Evolutionary conservation across 2,329 filamentous ascomycete genomes (phyloP), one percentile per base, ranked within the genome.

Genomic region (Penicillium sp.): DNA sequence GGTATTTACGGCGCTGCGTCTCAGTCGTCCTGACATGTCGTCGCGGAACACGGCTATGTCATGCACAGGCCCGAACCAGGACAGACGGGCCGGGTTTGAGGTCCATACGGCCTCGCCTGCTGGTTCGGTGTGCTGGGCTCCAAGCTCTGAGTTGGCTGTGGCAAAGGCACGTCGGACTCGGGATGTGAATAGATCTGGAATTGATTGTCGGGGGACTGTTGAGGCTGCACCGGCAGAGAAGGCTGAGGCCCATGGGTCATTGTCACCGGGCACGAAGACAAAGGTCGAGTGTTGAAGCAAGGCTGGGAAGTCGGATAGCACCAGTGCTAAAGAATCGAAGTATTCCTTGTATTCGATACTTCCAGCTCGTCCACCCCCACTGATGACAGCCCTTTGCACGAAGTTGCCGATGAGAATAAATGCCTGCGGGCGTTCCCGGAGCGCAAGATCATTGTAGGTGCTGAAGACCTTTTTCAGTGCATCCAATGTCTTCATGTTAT

Each of bases 261-360:
- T 96, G 75, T 97, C 93, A 29, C 94, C 94, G 0, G 94, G 94
- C 0, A 97, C 89, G 68, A 99, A 96, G 31, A 96, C 80, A 71
- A 97, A 96, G 0, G 90, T 93, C 5, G 90, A 88, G 24, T 84
- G 83, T 53, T 88, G 87, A 42, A 97, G 82, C 13, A 99, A 82
- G 1, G 83, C 81, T 3, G 91, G 91, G 67, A 91, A 97, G 62
- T 97, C 92, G 7, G 90, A 82, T 5, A 99, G 81, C 1, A 91
- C 83, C 2, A 87, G 86, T 3, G 94, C 93, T 11, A 99, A 83
- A 8, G 87, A 85, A 75, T 99, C 92, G 71, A 97, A 97, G 70
- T 90, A 88, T 75, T 97, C 94, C 77, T 97, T 97, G 78, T 96
- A 97, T 75, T 96, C 92, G 63, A 97, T 92, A 72, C 90, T 93